These are phyloP conservation scores for Starmera quercuum DNA, from an alignment of 805 yeast species.

Conservation along the genomic window DNA sequence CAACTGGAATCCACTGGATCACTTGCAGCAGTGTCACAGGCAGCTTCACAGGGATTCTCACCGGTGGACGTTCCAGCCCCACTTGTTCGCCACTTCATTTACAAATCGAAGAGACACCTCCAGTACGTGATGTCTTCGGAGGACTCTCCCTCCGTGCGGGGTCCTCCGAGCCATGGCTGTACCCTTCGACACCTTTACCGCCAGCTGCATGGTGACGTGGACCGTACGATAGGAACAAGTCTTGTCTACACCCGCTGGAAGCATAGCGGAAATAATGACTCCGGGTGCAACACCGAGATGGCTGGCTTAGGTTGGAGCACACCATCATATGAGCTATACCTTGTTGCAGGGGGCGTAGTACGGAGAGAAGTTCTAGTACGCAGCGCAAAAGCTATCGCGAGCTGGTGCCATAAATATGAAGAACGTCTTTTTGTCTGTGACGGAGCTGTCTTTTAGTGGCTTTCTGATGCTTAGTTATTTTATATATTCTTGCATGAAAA, in stretches of 20 bases:
- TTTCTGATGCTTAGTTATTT: too few species aligned
- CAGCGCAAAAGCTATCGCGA: slow-evolving; percentile 56
- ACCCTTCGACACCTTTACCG: slow-evolving; percentile 15
- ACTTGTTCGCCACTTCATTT: slow-evolving; percentile 68
- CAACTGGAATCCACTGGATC: slow-evolving; percentile 22
- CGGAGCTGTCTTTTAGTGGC: slow-evolving; percentile 53
- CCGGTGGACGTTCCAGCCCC: slow-evolving; percentile 50
- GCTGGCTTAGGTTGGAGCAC: slow-evolving; percentile 48
- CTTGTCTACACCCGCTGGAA: slow-evolving; percentile 40
- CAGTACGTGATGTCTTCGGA: slow-evolving; percentile 47
- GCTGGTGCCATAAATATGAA: slow-evolving; percentile 72
- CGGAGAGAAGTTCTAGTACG: slow-evolving; percentile 48
- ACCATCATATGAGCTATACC: slow-evolving; percentile 53
- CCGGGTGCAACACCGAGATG: slow-evolving; percentile 9
- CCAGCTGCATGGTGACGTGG: slow-evolving; percentile 17
- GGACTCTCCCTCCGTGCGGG: slow-evolving; percentile 19
- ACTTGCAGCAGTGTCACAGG: slow-evolving; percentile 11
- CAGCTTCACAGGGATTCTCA: slow-evolving; percentile 30
- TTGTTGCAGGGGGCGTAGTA: slow-evolving; percentile 51
- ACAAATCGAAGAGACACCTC: slow-evolving; percentile 59
- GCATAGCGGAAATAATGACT: slow-evolving; percentile 8
- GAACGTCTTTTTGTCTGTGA: slow-evolving; percentile 63
- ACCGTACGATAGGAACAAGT: slow-evolving; percentile 28
- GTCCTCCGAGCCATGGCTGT: slow-evolving; percentile 12
- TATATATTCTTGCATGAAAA: neutral